These are phyloP conservation scores for Xylaria sp. DNA, from an alignment of 2,329 filamentous ascomycete species.

Conservation along the genomic window DNA sequence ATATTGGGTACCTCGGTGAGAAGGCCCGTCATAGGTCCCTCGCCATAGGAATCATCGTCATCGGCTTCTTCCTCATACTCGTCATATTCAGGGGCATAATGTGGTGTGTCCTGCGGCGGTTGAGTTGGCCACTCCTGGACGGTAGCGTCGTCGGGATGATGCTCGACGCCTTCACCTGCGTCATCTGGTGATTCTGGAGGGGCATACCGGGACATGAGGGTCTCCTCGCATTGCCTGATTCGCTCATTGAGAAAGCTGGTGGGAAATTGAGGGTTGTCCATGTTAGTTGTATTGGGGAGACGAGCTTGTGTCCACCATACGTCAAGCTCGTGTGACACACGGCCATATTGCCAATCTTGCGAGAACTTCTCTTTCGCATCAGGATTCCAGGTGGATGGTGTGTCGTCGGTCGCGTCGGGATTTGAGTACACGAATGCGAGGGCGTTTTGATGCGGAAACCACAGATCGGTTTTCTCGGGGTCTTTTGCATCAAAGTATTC, in stretches of 20 bases:
- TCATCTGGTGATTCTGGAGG: slow-evolving; percentile 52
- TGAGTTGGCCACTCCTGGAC: slow-evolving; percentile 53
- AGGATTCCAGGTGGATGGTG: slow-evolving; percentile 62
- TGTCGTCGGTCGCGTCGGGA: slow-evolving; percentile 54
- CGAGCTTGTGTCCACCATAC: slow-evolving; percentile 72
- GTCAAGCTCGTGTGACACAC: slow-evolving; percentile 73
- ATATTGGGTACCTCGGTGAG: slow-evolving; percentile 96
- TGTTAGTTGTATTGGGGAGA: slow-evolving; percentile 69
- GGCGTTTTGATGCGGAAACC: slow-evolving; percentile 61
- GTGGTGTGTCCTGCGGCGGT: slow-evolving; percentile 55
- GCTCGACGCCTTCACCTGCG: slow-evolving; percentile 52
- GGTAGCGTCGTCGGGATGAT: slow-evolving; percentile 50
- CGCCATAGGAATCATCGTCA: slow-evolving; percentile 82
- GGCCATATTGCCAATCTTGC: slow-evolving; percentile 68
- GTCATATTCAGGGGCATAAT: slow-evolving; percentile 59
- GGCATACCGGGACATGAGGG: slow-evolving; percentile 67
- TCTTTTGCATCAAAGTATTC: slow-evolving; percentile 65
- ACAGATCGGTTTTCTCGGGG: slow-evolving; percentile 61
- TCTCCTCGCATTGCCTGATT: slow-evolving; percentile 68
- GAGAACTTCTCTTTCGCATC: slow-evolving; percentile 67
- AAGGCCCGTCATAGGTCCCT: slow-evolving; percentile 83
- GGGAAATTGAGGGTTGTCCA: slow-evolving; percentile 68
- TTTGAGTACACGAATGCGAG: slow-evolving; percentile 68
- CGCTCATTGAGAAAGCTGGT: slow-evolving; percentile 68
- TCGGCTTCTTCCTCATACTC: slow-evolving; percentile 62